Evolutionary conservation across 108 stramenopile species (phyloP).

Genomic region (Parietichytrium sp.): DNA sequence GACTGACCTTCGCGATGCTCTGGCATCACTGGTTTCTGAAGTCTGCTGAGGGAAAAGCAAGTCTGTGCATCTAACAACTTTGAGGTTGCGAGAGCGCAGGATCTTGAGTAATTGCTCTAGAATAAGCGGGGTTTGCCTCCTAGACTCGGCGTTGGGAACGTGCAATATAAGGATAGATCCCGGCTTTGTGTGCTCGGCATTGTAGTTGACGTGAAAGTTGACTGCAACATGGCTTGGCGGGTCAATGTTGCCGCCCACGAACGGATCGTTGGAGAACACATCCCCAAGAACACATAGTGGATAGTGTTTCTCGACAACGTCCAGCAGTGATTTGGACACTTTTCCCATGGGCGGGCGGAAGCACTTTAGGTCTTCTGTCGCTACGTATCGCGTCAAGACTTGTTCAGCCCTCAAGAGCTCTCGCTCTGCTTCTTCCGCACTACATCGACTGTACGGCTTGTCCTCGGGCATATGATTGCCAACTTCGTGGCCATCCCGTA

Average conservation of each 20-base stretch:
- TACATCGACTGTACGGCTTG: background rate
- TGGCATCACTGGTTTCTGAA: background rate
- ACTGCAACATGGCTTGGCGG: background rate
- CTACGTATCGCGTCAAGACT: background rate
- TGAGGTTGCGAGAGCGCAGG: background rate
- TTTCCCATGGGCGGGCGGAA: constrained; percentile 19
- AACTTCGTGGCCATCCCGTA: constrained; percentile 8
- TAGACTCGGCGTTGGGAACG: background rate
- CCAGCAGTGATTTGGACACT: constrained; percentile 10
- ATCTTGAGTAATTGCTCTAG: background rate
- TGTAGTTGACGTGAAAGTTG: background rate
- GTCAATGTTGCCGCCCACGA: background rate
- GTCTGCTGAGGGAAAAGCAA: background rate
- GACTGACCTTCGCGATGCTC: no score
- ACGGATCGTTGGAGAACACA: background rate
- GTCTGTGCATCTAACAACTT: background rate
- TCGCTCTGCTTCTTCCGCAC: background rate
- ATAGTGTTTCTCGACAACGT: constrained; percentile 9
- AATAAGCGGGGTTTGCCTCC: background rate
- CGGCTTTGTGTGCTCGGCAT: background rate
- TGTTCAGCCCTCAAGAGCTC: background rate
- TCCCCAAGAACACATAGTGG: background rate
- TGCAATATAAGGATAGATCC: constrained; percentile 6
- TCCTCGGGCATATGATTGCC: constrained; percentile 37
- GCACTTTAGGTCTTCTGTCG: constrained; percentile 9